phyloP scores from a whole-genome alignment of 257 asterid species.

The Asclepias syriaca region DNA sequence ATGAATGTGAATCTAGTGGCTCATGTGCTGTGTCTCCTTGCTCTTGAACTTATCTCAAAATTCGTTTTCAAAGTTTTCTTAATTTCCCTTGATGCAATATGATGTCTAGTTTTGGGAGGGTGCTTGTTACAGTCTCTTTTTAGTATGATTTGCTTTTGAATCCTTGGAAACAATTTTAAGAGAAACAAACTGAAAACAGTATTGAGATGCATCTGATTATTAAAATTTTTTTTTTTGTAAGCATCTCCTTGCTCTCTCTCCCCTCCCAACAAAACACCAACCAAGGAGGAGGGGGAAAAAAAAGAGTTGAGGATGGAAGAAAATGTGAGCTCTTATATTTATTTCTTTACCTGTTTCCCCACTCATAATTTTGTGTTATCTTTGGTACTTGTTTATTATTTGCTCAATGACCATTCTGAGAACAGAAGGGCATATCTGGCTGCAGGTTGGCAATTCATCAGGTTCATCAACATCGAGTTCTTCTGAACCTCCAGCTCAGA shows the following conservation, averaged over 20 bases:
- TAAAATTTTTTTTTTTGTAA: no score
- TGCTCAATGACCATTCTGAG: constrained; percentile 12
- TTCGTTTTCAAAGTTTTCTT: neutral
- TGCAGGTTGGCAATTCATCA: constrained; percentile 39
- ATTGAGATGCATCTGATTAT: no score
- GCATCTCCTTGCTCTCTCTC: no score
- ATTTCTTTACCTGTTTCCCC: neutral
- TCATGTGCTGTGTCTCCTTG: no score
- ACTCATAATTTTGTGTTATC: neutral
- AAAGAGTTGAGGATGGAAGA: no score
- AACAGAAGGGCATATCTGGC: constrained; percentile 15
- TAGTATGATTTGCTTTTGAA: neutral
- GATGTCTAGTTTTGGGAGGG: neutral
- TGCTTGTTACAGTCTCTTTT: neutral
- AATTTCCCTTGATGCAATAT: neutral
- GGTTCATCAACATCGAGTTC: constrained; percentile 34
- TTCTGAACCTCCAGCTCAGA: constrained; percentile 31
- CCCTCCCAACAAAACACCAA: no score
- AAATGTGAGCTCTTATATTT: neutral
- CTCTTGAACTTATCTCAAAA: no score
- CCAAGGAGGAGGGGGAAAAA: no score
- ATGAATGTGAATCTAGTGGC: no score
- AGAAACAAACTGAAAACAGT: neutral
- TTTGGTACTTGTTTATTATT: neutral
- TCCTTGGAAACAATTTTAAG: neutral